A percentile compares a stretch with the other conserved stretches of the same genome.
Evolutionary conservation across 2,329 filamentous ascomycete genomes (phyloP).

Genomic region (Aspergillus quadrilineatus): DNA sequence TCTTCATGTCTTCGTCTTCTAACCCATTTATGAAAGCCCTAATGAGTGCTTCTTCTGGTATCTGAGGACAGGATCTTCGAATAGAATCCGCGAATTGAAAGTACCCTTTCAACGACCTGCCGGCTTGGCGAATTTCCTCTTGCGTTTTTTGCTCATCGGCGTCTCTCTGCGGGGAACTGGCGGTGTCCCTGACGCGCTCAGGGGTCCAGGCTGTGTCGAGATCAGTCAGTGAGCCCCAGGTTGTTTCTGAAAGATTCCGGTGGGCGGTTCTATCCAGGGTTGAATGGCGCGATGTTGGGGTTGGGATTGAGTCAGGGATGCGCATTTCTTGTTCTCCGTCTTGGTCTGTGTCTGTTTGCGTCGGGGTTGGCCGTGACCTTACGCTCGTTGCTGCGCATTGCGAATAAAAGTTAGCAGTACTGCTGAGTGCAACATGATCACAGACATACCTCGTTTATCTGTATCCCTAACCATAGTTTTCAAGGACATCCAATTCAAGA

Average conservation of each 20-base stretch:
- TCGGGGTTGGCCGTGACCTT: neutral
- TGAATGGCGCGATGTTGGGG: neutral
- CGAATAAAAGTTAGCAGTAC: neutral
- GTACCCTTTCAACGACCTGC: constrained; percentile 26
- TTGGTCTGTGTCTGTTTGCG: neutral
- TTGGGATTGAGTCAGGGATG: neutral
- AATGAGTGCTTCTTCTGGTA: constrained; percentile 25
- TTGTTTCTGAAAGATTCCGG: constrained; percentile 16
- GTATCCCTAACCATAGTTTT: neutral
- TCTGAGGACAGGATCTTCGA: constrained; percentile 14
- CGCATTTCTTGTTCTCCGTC: neutral
- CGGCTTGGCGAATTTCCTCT: neutral
- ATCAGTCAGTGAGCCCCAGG: constrained; percentile 10
- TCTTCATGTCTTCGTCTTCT: constrained; percentile 18
- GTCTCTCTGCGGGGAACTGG: neutral
- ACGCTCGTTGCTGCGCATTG: neutral
- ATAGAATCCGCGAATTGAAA: constrained; percentile 24
- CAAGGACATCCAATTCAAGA: constrained; percentile 1
- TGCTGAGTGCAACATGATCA: neutral
- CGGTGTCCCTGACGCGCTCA: neutral
- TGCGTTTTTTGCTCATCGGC: neutral
- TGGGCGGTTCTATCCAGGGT: neutral
- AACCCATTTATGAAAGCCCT: constrained; percentile 35
- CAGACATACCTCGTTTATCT: neutral
- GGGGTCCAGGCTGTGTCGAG: neutral